Evolutionary conservation across 2,329 filamentous ascomycete genomes (phyloP).

Genomic region (Tolypocladium amazonense): DNA sequence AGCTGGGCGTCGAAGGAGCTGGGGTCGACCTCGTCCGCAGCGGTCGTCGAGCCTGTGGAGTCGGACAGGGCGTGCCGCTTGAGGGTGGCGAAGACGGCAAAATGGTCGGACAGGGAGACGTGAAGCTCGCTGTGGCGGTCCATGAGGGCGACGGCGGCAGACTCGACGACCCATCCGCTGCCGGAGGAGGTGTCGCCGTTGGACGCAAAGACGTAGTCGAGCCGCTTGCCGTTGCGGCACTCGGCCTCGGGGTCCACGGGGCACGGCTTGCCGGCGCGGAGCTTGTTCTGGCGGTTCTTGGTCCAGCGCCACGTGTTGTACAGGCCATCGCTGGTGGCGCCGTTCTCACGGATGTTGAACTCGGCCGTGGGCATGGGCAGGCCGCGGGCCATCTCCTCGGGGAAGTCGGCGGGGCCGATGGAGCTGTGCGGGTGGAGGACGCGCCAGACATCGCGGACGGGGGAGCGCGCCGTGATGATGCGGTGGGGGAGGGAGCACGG

Average conservation of each 20-base stretch:
- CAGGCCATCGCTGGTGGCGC: slow-evolving; percentile 74
- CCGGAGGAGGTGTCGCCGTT: slow-evolving; percentile 29
- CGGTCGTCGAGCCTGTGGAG: slow-evolving; percentile 5
- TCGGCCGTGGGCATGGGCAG: slow-evolving; percentile 63
- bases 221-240: slow-evolving; percentile 70
- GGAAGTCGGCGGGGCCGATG: slow-evolving; percentile 60
- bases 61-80: slow-evolving; percentile 29
- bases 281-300: slow-evolving; percentile 54
- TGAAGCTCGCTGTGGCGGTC: slow-evolving; percentile 68
- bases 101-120: slow-evolving; percentile 91
- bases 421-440: slow-evolving; percentile 75
- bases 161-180: slow-evolving; percentile 56
- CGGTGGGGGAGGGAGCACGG: slow-evolving; percentile 75
- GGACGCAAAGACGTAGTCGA: slow-evolving; percentile 89
- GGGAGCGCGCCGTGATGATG: slow-evolving; percentile 67
- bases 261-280: slow-evolving; percentile 48
- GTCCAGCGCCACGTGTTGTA: slow-evolving; percentile 94
- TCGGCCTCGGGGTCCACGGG: slow-evolving; percentile 50
- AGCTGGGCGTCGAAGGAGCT: slow-evolving; percentile 22
- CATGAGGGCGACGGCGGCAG: slow-evolving; percentile 67
- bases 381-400: slow-evolving; percentile 54
- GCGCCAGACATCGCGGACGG: slow-evolving; percentile 76
- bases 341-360: slow-evolving; percentile 71
- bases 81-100: slow-evolving; percentile 77
- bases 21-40: slow-evolving; percentile 8